Evolutionary conservation across 2,329 filamentous ascomycete genomes (phyloP), one percentile per base, ranked within the genome.

Genomic region (Ophidiomyces ophidiicola): DNA sequence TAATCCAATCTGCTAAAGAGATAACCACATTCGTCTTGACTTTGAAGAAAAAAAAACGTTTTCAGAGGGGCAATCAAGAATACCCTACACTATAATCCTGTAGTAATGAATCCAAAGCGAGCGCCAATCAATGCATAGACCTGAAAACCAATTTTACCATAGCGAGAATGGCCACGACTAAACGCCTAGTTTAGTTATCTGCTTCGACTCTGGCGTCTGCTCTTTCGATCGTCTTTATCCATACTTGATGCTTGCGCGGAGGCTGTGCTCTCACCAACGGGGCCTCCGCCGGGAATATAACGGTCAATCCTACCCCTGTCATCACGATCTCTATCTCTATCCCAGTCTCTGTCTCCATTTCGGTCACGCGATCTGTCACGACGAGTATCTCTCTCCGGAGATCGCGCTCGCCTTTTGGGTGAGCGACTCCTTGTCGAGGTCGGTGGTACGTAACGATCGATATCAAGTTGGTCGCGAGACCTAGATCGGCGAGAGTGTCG

Each of bases 391-490:
- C 41, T 21, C 10, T 45, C 43, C 12, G 56, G 53, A 5, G 59
- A 60, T 15, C 60, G 53, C 3, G 56, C 47, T 20, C 61, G 55
- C 17, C 61, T 57, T 35, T 61, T 55, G 11, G 61, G 61, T 17
- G 61, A 62, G 23, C 58, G 54, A 44, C 61, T 64, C 25, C 61
- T 56, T 28, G 54, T 54, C 42, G 60, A 63, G 6, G 58, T 63
- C 8, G 56, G 40, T 5, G 61, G 61, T 2, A 64, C 58, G 41
- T 64, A 64, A n/a, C 61, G 59, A 46, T 64, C 61, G 41, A 64
- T 64, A 40, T 63, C 61, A 21, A 59, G 52, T 37, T 53, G 46
- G 36, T 51, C 53, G 11, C 55, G 55, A 28, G 58, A 61, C 14
- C 50, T 48, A 29, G 59, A 62, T 32, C 56, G 49, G 37, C 46